Percentiles rank a stretch among this genome's conserved stretches.
Evolutionary conservation across 768 basidiomycete genomes (phyloP).

Genomic region (Serendipita sp.): DNA sequence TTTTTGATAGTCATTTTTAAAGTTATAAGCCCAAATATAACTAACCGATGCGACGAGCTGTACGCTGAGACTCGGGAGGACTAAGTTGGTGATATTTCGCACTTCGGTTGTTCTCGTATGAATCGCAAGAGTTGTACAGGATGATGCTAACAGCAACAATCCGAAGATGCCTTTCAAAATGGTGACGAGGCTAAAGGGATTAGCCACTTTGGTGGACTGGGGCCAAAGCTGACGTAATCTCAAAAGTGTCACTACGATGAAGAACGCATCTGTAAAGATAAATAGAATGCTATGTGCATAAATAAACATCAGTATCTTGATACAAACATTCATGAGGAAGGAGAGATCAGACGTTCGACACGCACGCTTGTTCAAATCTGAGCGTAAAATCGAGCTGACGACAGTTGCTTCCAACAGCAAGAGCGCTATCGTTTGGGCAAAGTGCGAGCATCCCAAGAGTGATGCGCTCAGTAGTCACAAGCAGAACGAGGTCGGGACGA

Average conservation of each 20-base stretch:
- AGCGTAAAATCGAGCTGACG: constrained; percentile 1
- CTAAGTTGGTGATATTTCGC: neutral
- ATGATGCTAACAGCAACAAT: neutral
- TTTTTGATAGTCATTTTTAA: neutral
- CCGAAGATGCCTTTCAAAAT: neutral
- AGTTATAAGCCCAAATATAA: neutral
- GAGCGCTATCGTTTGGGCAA: neutral
- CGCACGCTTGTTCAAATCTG: neutral
- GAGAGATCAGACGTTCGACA: neutral
- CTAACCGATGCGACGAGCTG: neutral
- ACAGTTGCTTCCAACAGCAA: neutral
- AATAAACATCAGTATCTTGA: neutral
- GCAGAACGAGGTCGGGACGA: too few relatives aligned
- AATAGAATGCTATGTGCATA: neutral
- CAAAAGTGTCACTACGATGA: neutral
- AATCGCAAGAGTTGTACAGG: neutral
- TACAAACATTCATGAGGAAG: neutral
- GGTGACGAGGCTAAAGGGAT: neutral
- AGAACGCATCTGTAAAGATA: neutral
- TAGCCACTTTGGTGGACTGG: neutral
- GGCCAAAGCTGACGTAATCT: neutral
- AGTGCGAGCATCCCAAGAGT: neutral
- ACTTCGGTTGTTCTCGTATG: neutral
- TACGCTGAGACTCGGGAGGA: neutral
- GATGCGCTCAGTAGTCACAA: too few relatives aligned